Percentiles rank a stretch among this genome's conserved stretches.
Conservation (phyloP, 179 eudicot species). For the Silene noctiflora region DNA sequence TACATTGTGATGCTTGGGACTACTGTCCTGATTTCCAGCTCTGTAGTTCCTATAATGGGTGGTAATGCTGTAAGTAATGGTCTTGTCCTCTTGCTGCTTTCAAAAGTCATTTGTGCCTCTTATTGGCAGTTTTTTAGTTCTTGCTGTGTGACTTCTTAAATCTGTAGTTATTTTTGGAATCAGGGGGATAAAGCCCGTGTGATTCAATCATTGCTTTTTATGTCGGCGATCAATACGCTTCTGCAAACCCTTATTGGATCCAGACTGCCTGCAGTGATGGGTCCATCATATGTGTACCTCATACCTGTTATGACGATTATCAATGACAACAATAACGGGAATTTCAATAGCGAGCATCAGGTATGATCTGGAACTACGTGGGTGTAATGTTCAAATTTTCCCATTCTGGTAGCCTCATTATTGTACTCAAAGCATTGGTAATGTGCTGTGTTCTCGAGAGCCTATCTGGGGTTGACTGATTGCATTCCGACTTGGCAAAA, state of each 20-base stretch:
- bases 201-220: constrained; percentile 73
- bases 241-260: constrained; percentile 81
- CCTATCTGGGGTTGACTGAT: too few relatives aligned
- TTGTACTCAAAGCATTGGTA: not conserved
- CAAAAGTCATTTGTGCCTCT: not conserved
- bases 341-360: constrained; percentile 56
- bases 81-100: not conserved
- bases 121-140: too few relatives aligned
- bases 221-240: constrained; percentile 88
- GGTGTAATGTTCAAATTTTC: too few relatives aligned
- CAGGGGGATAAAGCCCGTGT: constrained; percentile 95
- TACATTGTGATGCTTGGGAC: constrained; percentile 96
- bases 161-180: not conserved
- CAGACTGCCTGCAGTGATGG: constrained; percentile 95
- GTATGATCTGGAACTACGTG: constrained; percentile 31
- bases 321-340: constrained; percentile 38
- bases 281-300: constrained; percentile 76
- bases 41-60: constrained; percentile 81
- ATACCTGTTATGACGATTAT: constrained; percentile 61
- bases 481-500: too few relatives aligned
- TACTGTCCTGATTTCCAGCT: constrained; percentile 63
- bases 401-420: not conserved
- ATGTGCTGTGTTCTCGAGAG: too few relatives aligned
- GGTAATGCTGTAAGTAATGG: constrained; percentile 58
- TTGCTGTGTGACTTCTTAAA: constrained; percentile 12